Evolutionary conservation across 768 basidiomycete species (phyloP).

Genomic region (Auriscalpium microsporum): DNA sequence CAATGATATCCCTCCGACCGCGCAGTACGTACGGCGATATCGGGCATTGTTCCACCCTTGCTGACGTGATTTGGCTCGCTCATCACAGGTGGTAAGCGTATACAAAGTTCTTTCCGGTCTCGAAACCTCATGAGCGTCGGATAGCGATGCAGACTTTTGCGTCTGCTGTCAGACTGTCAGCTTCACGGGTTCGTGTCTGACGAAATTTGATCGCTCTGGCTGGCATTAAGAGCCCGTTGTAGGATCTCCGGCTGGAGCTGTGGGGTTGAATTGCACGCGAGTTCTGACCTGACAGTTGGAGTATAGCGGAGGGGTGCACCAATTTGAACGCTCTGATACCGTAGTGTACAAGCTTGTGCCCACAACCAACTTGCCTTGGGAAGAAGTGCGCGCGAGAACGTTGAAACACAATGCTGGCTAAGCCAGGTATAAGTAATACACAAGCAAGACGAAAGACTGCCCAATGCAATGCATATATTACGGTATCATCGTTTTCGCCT

Average conservation of each 20-base stretch:
- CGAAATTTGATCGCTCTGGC: not conserved
- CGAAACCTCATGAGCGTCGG: not conserved
- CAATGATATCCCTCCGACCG: not conserved
- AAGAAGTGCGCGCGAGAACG: too few species aligned
- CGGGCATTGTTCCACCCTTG: not conserved
- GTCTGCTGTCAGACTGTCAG: not conserved
- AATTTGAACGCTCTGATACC: too few species aligned
- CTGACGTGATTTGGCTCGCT: not conserved
- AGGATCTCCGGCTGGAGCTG: not conserved
- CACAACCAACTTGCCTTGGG: too few species aligned
- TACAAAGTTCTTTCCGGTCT: too few species aligned
- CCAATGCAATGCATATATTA: too few species aligned
- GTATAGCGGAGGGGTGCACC: too few species aligned
- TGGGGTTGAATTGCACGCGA: not conserved
- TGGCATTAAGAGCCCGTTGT: not conserved
- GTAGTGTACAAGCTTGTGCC: too few species aligned
- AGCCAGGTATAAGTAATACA: too few species aligned
- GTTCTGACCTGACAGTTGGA: not conserved
- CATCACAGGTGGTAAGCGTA: too few species aligned
- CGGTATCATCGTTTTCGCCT: too few species aligned
- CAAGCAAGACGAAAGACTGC: too few species aligned
- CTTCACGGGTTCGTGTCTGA: not conserved
- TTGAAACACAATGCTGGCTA: too few species aligned
- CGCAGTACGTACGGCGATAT: not conserved
- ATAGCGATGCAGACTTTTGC: not conserved